Conservation (phyloP, 176 grass and related monocot genomes). For the Thinopyrum elongatum region DNA sequence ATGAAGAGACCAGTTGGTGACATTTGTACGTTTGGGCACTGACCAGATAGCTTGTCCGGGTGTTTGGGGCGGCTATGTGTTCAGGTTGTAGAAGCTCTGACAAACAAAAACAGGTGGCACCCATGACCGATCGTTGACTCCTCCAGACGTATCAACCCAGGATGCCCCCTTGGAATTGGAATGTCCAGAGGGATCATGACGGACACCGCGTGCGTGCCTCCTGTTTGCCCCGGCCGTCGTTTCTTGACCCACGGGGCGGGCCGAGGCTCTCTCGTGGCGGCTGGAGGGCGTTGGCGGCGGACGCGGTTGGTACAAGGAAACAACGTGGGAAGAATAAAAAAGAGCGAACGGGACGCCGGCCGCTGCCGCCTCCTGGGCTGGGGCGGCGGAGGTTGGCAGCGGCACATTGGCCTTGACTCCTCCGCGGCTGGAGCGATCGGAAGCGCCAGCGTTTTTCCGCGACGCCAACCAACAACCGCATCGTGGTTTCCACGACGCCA, state of each 20-base stretch:
- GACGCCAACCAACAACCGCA: not conserved
- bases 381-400: not conserved
- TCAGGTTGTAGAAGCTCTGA: too few species aligned
- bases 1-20: too few species aligned
- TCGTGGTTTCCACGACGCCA: conserved; percentile 8
- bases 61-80: too few species aligned
- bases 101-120: too few species aligned
- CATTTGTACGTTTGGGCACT: too few species aligned
- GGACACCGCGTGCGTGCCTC: conserved; percentile 4
- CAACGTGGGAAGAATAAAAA: conserved; percentile 4
- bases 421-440: not conserved
- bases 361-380: not conserved
- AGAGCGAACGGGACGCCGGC: not conserved
- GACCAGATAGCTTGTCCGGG: too few species aligned
- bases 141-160: too few species aligned
- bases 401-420: not conserved
- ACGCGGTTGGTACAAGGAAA: not conserved
- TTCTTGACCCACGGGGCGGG: not conserved
- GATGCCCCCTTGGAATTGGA: not conserved
- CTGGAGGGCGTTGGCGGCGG: not conserved
- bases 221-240: conserved; percentile 20
- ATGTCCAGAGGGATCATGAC: not conserved
- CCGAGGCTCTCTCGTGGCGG: not conserved
- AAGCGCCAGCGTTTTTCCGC: conserved; percentile 34
- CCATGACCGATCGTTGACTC: too few species aligned